phyloP scores from a whole-genome alignment of 2,329 filamentous ascomycete genomes.

The Fusarium graminum region DNA sequence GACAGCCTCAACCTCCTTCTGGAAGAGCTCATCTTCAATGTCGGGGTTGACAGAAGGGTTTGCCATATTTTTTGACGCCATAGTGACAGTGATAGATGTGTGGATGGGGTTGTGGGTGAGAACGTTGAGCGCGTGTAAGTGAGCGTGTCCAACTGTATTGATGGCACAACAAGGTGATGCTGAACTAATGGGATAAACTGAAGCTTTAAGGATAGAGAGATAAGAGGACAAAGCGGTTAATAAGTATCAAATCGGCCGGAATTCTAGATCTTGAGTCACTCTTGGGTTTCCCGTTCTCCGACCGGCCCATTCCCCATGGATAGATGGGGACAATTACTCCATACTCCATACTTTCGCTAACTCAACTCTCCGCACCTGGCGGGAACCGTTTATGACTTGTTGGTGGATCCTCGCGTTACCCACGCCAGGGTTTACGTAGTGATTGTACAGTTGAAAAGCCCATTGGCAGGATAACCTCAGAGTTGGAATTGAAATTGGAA shows the following conservation, averaged over 20 bases:
- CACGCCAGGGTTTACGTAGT: constrained; percentile 26
- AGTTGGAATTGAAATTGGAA: not conserved
- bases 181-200: constrained; percentile 13
- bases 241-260: constrained; percentile 47
- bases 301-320: constrained; percentile 35
- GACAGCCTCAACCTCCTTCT: constrained; percentile 86
- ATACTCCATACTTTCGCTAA: constrained; percentile 27
- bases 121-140: constrained; percentile 26
- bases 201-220: constrained; percentile 4
- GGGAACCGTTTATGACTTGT: constrained; percentile 15
- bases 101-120: not conserved
- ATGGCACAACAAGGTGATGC: constrained; percentile 12
- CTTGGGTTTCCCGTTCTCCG: constrained; percentile 36
- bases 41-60: constrained; percentile 68
- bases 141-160: constrained; percentile 5
- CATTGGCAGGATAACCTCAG: not conserved
- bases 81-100: constrained; percentile 48
- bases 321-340: constrained; percentile 1
- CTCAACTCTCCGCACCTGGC: constrained; percentile 33
- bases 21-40: constrained; percentile 75
- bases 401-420: not conserved
- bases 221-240: constrained; percentile 38
- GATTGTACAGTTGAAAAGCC: constrained; percentile 8
- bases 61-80: constrained; percentile 74
- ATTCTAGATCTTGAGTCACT: constrained; percentile 36